Percentiles rank a stretch among this genome's conserved stretches.
These are phyloP conservation scores for Coniochaeta hoffmannii DNA, from an alignment of 2,329 filamentous ascomycete species.

Conservation along the genomic window DNA sequence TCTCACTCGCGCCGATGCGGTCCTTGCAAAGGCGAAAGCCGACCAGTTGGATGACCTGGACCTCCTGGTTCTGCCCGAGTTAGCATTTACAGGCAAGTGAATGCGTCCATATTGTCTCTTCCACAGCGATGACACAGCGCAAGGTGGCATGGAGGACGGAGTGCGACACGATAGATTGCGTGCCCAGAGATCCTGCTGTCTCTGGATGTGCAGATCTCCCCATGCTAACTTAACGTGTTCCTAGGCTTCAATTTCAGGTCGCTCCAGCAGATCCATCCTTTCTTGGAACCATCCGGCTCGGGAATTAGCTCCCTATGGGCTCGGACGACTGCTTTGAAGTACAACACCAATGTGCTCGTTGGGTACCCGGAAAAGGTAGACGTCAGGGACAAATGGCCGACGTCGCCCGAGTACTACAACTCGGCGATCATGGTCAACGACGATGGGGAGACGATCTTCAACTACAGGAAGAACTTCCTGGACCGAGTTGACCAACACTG, in stretches of 20 bases:
- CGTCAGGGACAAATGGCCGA: constrained; percentile 38
- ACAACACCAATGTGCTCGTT: constrained; percentile 60
- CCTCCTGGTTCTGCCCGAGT: constrained; percentile 66
- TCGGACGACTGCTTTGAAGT: constrained; percentile 53
- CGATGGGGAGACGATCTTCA: constrained; percentile 51
- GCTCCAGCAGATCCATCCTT: constrained; percentile 58
- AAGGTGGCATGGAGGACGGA: too few relatives aligned
- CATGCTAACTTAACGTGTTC: too few relatives aligned
- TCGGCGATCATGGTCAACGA: constrained; percentile 45
- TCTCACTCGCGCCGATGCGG: constrained; percentile 56
- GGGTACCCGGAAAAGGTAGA: constrained; percentile 70
- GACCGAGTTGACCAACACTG: constrained; percentile 55
- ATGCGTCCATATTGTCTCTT: too few relatives aligned
- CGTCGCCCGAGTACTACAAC: constrained; percentile 47
- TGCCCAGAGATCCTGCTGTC: background rate
- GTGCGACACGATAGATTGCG: constrained; percentile 54
- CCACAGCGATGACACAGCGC: too few relatives aligned
- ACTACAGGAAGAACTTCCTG: constrained; percentile 54
- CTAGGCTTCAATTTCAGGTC: constrained; percentile 75
- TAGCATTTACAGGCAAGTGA: too few relatives aligned
- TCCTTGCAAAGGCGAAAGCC: constrained; percentile 47
- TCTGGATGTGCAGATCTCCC: too few relatives aligned
- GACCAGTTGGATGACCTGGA: constrained; percentile 58
- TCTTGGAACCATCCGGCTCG: constrained; percentile 56
- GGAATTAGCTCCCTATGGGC: constrained; percentile 70